A percentile compares a stretch with the other conserved stretches of the same genome.
Evolutionary conservation across 441 rosid species (phyloP).

Genomic region (Adansonia gregorii): DNA sequence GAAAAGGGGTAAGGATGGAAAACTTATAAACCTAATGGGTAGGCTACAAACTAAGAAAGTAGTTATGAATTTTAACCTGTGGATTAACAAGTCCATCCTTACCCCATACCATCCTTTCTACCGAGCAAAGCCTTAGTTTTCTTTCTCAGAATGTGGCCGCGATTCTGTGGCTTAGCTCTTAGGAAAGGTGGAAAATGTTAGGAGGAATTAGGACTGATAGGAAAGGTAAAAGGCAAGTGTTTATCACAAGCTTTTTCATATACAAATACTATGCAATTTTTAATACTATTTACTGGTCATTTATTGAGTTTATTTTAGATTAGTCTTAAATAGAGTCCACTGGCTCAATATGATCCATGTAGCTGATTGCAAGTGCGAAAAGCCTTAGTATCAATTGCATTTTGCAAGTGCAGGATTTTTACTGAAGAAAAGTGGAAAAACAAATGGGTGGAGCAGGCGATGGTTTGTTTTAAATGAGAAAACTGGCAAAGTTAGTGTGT

Average conservation of each 20-base stretch:
- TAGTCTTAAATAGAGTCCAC: neutral
- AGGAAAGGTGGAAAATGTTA: neutral
- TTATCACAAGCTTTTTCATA: neutral
- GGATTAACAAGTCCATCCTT: neutral
- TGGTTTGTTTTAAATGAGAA: conserved; percentile 99
- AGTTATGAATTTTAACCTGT: neutral
- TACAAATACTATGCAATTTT: conserved; percentile 30
- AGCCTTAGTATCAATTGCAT: conserved; percentile 16
- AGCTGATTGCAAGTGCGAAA: neutral
- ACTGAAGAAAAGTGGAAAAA: conserved; percentile 90
- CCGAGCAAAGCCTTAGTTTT: neutral
- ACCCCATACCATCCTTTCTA: neutral
- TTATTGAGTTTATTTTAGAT: conserved; percentile 6
- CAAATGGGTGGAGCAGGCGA: conserved; percentile 90
- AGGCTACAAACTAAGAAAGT: neutral
- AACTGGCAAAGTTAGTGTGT: conserved; percentile 83
- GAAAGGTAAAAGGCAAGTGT: neutral
- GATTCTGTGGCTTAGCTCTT: neutral
- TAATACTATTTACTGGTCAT: neutral
- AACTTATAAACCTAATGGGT: neutral
- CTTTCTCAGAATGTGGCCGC: neutral
- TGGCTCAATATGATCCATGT: neutral
- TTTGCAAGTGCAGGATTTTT: conserved; percentile 55
- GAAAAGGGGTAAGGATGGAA: neutral
- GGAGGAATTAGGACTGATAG: neutral